Evolutionary conservation across 75 land plant genomes (phyloP), one percentile per base, ranked within the genome.

Genomic region (Larix kaempferi): DNA sequence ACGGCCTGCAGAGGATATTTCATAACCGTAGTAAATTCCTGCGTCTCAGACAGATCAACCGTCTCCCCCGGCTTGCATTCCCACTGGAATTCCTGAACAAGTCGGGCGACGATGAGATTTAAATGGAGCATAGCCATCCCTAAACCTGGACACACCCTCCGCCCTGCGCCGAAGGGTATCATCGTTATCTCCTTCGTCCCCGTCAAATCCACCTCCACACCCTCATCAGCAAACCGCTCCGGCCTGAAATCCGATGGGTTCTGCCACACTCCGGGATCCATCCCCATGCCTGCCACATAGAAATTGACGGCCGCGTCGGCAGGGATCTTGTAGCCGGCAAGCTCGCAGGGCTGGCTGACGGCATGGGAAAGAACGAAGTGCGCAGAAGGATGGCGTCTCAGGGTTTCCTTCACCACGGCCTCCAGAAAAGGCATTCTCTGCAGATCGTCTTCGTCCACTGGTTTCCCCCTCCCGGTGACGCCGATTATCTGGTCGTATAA

Each of bases 201-300:
- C 11, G 12, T 49, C 54, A 49, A 10, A 49, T 49, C 54, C 54
- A 49, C 54, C 8, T 49, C 54, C 54, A 49, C 12, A 49, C 54
- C 54, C 0, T 82, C 83, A 64, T 81, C 82, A 73, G 71, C 44
- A 41, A 81, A 81, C 75, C 83, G n/a, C 61, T 79, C 82, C 1
- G 83, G 83, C 35, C 49, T 78, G 62, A 81, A 81, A 8, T 74
- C 79, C 29, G 63, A 72, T 6, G 83, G 83, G 65, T 78, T 67
- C 17, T 81, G 22, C 83, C 83, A 81, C 35, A 55, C n/a, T 22
- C 23, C 27, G 2, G 83, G 83, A 57, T 78, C 79, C 59, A 79
- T 81, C 2, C 39, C 83, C 15, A 81, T 57, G 82, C 83, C 78
- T 81, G 82, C 78, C 22, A 82, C 83, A 21, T 81, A 79, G 37